Evolutionary conservation across 2,329 filamentous ascomycete species (phyloP), one percentile per base, ranked within the genome.

Genomic region (Dothistroma pini): DNA sequence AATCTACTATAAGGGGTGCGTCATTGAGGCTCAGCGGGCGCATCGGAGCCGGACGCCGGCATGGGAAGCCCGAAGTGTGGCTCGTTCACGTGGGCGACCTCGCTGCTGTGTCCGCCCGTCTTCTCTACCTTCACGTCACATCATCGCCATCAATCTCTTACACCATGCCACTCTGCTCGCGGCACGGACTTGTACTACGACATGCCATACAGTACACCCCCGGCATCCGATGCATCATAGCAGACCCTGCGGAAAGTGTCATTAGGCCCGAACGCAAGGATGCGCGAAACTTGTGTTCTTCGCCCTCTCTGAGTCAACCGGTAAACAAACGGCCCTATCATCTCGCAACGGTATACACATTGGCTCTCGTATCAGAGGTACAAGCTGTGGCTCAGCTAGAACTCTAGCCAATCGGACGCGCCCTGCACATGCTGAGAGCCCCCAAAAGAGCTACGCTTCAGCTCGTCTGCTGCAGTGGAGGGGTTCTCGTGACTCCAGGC

Each of bases 401-500:
- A 32, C 41, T 31, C 21, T 22, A 55, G 19, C 63, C 63, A 64
- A 62, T 64, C 57, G 56, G 21, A 53, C 3, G 21, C 32, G 10
- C 19, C 41, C 16, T 25, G 9, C 50, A 47, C 48, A 57, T 56
- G 53, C 61, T 62, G 50, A n/a, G 10, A 52, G 54, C 53, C 56
- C 34, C 35, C 8, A 16, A n/a, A 51, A 22, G 32, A 52, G 47
- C 61, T 52, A 51, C 56, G n/a, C 54, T 29, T 47, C 50, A 50
- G 53, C 41, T 59, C 50, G 41, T 56, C 35, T 59, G 57, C 29
- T 2, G 25, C 48, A 50, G 34, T 54, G 32, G 51, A 60, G 57
- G 53, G 55, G 58, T 34, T 44, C 54, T 50, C 54, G 53, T 59
- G 60, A 62, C 61, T 61, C 53, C 60, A 61, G 59, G 54, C 60